Percentiles rank a stretch among this genome's conserved stretches.
phyloP scores from a whole-genome alignment of 352 stramenopile genomes.

The Pythium oligandrum region DNA sequence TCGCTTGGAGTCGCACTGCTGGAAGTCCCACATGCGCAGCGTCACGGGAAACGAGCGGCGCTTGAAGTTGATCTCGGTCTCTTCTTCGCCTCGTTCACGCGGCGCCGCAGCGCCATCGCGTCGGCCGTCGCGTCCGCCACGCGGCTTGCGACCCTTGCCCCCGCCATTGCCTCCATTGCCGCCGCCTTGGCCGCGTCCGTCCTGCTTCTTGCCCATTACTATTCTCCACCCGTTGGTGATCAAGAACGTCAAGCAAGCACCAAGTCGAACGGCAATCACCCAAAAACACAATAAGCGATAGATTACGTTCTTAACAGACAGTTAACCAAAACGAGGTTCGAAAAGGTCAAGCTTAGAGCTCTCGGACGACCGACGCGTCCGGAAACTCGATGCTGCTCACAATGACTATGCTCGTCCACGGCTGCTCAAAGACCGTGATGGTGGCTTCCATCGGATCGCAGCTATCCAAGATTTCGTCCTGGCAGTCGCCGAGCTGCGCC shows the following conservation, averaged over 20 bases:
- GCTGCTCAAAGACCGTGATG: conserved; percentile 20
- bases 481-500: conserved; percentile 11
- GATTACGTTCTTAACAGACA: background rate
- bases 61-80: conserved; percentile 59
- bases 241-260: background rate
- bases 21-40: conserved; percentile 94
- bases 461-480: background rate
- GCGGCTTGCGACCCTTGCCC: conserved; percentile 11
- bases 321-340: background rate
- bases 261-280: background rate
- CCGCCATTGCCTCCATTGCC: conserved; percentile 1
- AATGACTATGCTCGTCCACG: conserved; percentile 12
- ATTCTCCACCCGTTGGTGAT: background rate
- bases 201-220: conserved; percentile 31
- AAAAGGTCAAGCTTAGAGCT: background rate
- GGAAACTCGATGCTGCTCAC: conserved; percentile 11
- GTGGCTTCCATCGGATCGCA: conserved; percentile 9
- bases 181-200: conserved; percentile 1
- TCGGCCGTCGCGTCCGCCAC: conserved; percentile 16
- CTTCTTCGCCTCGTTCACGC: conserved; percentile 40
- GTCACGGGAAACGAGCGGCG: conserved; percentile 73
- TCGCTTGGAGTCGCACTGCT: conserved; percentile 94
- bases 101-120: conserved; percentile 8
- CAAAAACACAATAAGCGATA: background rate
- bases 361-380: background rate